Conservation (phyloP, 192 early-diverging fungal species). For the Radiomyces spectabilis region DNA sequence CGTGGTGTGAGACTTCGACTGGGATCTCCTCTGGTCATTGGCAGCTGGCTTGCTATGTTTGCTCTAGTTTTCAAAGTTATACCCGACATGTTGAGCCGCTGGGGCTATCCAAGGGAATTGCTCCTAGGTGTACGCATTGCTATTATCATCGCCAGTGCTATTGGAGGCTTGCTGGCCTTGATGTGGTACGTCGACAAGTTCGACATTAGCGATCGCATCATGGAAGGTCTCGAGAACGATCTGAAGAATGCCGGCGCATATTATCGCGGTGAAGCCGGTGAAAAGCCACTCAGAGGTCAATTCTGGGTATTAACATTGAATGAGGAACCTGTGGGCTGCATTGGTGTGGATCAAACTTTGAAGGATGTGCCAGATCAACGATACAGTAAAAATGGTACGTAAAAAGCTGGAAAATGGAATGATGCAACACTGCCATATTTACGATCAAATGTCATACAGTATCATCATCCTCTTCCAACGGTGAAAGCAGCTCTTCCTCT, state of each 20-base stretch:
- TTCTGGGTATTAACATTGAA: conserved; percentile 33
- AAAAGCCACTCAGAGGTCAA: conserved; percentile 2
- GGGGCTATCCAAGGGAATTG: no score
- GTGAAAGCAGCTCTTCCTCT: no score
- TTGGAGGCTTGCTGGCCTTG: conserved; percentile 2
- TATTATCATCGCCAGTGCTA: background rate
- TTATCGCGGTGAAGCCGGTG: conserved; percentile 17
- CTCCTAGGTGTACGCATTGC: background rate
- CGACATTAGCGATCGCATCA: conserved; percentile 13
- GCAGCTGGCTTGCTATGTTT: background rate
- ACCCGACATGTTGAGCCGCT: background rate
- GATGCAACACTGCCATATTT: no score
- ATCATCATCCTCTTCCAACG: no score
- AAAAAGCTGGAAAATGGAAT: background rate
- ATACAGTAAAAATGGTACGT: no score
- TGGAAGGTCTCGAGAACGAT: conserved; percentile 24
- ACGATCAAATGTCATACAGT: no score
- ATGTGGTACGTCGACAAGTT: conserved; percentile 27
- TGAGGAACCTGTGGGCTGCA: conserved; percentile 20
- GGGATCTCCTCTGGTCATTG: background rate
- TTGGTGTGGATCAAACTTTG: conserved; percentile 20
- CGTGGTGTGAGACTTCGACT: conserved; percentile 12
- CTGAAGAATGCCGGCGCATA: conserved; percentile 18
- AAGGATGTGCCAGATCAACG: background rate
- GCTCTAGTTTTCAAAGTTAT: conserved; percentile 1